Evolutionary conservation across 345 rosid genomes (phyloP), one percentile per base, ranked within the genome.

Genomic region (Toxicodendron radicans): DNA sequence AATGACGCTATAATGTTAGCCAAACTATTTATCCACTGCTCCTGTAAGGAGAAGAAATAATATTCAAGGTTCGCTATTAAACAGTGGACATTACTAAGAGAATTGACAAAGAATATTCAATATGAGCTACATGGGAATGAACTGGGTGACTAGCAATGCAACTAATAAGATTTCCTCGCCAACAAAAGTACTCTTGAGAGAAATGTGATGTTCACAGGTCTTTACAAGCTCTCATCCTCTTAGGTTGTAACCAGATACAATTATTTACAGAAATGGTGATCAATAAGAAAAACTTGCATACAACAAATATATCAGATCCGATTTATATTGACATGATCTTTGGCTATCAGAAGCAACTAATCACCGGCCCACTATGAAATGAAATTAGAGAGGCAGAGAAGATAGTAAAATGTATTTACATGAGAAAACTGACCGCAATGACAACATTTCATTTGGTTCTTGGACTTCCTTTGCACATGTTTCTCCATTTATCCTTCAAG

Each of bases 401-500:
- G 43, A 38, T 38, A 38, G 7, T 30, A 2, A 3, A n/a, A 53
- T 4, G 24, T 13, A 58, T 59, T 46, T 59, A 51, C 65, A 35
- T 5, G 72, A 14, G 77, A 48, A 66, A 51, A 62, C 57, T 61
- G 66, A 78, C n/a, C 66, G 48, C 48, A 56, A 59, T 54, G 24
- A 68, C 56, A 52, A 49, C 32, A 70, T 13, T 27, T 74, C 74
- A 79, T 71, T 74, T 79, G 41, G 66, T 45, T 56, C 65, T 66
- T 12, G 81, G 80, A 32, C 74, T 73, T 71, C 78, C 79, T 65
- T 69, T 85, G 71, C 83, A 77, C 71, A 86, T 64, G 73, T 82
- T 86, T 73, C 87, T 82, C 89, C 89, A 86, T 72, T 80, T 86
- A 74, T 86, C 85, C 76, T 85, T 82, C 18, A 82, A 72, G 77